A percentile compares a stretch with the other conserved stretches of the same genome.
Conservation (phyloP, 257 asterid species). For the Henckelia pumila region DNA sequence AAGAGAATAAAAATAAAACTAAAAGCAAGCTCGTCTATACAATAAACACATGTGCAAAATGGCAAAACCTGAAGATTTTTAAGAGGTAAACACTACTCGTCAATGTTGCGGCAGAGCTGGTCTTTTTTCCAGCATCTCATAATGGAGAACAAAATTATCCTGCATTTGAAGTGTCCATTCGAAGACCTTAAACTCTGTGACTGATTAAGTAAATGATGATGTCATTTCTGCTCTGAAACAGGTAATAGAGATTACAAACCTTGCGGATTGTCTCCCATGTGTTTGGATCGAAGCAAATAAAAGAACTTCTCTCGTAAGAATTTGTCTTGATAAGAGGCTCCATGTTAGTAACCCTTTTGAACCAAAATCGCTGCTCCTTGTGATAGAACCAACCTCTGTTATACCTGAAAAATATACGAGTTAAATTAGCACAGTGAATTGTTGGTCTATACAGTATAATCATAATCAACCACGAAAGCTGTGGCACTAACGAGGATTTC, state of each 20-base stretch:
- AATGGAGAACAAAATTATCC: constrained; percentile 91
- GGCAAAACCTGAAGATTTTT: constrained; percentile 43
- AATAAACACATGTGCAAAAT: background rate
- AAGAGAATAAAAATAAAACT: too few species aligned
- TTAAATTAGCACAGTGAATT: constrained; percentile 18
- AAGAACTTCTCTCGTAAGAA: constrained; percentile 85
- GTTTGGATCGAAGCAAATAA: constrained; percentile 87
- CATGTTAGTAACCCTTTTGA: constrained; percentile 63
- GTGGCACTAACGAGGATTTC: constrained; percentile 7
- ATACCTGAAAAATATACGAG: constrained; percentile 49
- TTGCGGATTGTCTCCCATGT: constrained; percentile 96
- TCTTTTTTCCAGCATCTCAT: constrained; percentile 84
- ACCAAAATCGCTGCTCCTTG: constrained; percentile 66
- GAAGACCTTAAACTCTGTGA: background rate
- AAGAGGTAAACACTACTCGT: constrained; percentile 32
- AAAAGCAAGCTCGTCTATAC: too few species aligned
- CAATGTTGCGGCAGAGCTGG: constrained; percentile 76
- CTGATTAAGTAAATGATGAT: too few species aligned
- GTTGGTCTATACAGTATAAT: constrained; percentile 7
- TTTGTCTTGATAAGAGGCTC: constrained; percentile 85
- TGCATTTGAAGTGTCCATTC: constrained; percentile 34
- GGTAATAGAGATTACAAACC: constrained; percentile 39
- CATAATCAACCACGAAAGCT: constrained; percentile 13
- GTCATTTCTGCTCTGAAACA: too few species aligned
- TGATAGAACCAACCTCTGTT: constrained; percentile 95